Conservation (phyloP, 2,329 filamentous ascomycete genomes). For the Amylocarpus encephaloides region DNA sequence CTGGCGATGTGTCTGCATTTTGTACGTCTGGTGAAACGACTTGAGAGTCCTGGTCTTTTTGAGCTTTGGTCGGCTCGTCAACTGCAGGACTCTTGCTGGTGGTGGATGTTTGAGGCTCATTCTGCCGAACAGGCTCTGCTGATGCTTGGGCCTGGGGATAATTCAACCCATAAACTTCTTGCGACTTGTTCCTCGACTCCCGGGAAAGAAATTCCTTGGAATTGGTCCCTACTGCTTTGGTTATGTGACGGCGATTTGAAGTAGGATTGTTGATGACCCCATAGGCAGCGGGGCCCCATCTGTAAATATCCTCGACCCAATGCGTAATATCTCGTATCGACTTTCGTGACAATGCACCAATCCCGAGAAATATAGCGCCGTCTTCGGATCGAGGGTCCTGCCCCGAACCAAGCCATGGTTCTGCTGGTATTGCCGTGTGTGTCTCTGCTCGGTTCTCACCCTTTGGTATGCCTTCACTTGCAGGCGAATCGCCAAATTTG, state of each 20-base stretch:
- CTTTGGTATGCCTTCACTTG: slow-evolving; percentile 27
- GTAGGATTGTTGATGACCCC: slow-evolving; percentile 75
- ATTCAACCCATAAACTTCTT: slow-evolving; percentile 10
- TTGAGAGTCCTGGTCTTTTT: too few relatives aligned
- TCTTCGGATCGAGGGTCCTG: slow-evolving; percentile 64
- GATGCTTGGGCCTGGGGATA: neutral
- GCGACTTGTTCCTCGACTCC: slow-evolving; percentile 12
- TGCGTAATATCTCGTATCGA: slow-evolving; percentile 68
- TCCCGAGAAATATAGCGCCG: slow-evolving; percentile 79
- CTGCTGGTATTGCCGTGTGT: slow-evolving; percentile 29
- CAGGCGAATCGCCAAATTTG: slow-evolving; percentile 57
- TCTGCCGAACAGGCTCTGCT: neutral
- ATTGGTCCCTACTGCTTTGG: slow-evolving; percentile 36
- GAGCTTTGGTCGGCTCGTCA: too few relatives aligned
- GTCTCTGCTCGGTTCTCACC: slow-evolving; percentile 15
- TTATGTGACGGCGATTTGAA: slow-evolving; percentile 44
- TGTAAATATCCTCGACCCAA: slow-evolving; percentile 87
- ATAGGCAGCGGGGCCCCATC: slow-evolving; percentile 77
- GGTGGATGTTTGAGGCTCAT: neutral
- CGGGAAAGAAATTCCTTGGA: slow-evolving; percentile 23
- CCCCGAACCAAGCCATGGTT: slow-evolving; percentile 67
- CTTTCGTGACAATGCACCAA: slow-evolving; percentile 63
- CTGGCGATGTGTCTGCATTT: too few relatives aligned
- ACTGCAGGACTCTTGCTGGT: slow-evolving; percentile 3
- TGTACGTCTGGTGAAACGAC: too few relatives aligned